Evolutionary conservation across 176 grass and related monocot species (phyloP), one percentile per base, ranked within the genome.

Genomic region (Urochloa ruziziensis): DNA sequence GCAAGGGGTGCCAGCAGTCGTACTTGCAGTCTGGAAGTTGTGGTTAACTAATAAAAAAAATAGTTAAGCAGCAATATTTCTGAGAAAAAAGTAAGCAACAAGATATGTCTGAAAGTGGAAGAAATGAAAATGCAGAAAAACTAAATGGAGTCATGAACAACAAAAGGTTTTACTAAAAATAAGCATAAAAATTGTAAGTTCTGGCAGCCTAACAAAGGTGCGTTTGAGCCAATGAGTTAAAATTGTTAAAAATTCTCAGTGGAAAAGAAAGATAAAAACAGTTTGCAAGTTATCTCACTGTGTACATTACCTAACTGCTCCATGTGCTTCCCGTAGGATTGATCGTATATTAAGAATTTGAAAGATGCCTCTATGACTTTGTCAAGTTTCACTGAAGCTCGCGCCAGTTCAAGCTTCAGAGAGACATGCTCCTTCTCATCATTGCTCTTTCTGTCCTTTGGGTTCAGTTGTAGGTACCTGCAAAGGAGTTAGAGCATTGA

Each of bases 401-500:
- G 5, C 0, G 0, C 10, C 29, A 79, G 30, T 17, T 51, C 29
- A 75, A 87, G 85, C 15, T 3, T 67, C 15, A 87, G 78, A 75
- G 85, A 67, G 10, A 75, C 70, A 49, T 59, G 67, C 49, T 81
- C 70, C 17, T 62, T 13, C 27, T 56, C 3, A 13, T 35, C 70
- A 2, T 16, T 62, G 2, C 23, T 28, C 46, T 86, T 80, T 75
- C 21, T 75, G 37, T 56, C 36, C 47, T 6, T 81, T 36, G 78
- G 78, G 25, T 87, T 81, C 60, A 87, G 47, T 46, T 46, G 35
- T 49, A 87, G 54, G 16, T 58, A 81, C 78, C 60, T 87, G 60
- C 8, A 25, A 86, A 35, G 36, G 35, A 54, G 32, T n/a, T 5
- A 74, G 4, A 74, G 27, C 70, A 73, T 7, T 25, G 13, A 70